Evolutionary conservation across 768 basidiomycete genomes (phyloP), one percentile per base, ranked within the genome.

Genomic region (Mycena chlorophos): DNA sequence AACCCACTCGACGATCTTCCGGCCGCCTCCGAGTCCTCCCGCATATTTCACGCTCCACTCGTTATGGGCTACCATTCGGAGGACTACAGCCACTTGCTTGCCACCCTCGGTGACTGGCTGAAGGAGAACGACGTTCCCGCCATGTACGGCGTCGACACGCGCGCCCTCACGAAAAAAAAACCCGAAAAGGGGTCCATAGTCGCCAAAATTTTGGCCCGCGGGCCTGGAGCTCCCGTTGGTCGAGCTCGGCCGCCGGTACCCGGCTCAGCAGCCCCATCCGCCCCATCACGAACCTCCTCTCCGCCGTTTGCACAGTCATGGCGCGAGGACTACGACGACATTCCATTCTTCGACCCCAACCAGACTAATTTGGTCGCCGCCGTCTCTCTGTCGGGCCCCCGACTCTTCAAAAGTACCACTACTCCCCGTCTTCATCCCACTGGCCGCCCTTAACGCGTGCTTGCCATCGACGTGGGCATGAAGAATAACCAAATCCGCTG

Each of bases 171-270:
- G 49, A 98, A 98, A 83, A 89, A 83, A 67, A 90, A 98, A 62
- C 83, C 97, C 91, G 95, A 72, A 91, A 97, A 63, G n/a, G 97
- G 97, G 48, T 89, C 87, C 13, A 89, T 95, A 83, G 85, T 97
- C 22, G 95, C 89, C 28, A 87, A 86, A 68, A 72, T 99, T 23
- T 79, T 97, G 29, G 85, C 87, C 27, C 79, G 85, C 58, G 82
- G 79, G 62, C 69, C 70, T n/a, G n/a, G n/a, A n/a, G n/a, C n/a
- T n/a, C n/a, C n/a, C n/a, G n/a, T n/a, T n/a, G n/a, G n/a, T n/a
- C 69, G 73, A 38, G 29, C 65, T 73, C 52, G 67, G 68, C 31
- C 64, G 61, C 40, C 61, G 51, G 27, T 72, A 29, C 57, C 71
- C 45, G 52, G 67, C 50, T 71, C 68, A 26, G 46, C 14, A 22